These are phyloP conservation scores for Candida tibetensis DNA, from an alignment of 805 yeast genomes.

Conservation along the genomic window DNA sequence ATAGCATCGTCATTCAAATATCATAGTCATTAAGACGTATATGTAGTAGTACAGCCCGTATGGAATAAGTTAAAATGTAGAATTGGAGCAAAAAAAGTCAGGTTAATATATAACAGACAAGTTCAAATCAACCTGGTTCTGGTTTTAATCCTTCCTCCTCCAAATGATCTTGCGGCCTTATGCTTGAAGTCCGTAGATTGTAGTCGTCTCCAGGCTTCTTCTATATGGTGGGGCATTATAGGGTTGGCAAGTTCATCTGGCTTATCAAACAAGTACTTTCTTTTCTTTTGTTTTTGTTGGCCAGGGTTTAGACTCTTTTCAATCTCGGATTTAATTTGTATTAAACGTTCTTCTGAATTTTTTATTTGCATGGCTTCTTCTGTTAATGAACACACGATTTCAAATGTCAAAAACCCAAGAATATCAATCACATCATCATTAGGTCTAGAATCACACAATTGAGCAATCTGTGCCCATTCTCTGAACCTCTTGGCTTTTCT, in stretches of 20 bases:
- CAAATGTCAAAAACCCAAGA: conserved; percentile 91
- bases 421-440: conserved; percentile 96
- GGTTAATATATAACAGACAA: no score
- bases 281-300: conserved; percentile 30
- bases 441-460: conserved; percentile 83
- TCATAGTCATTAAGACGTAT: background rate
- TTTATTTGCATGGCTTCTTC: conserved; percentile 87
- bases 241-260: conserved; percentile 85
- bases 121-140: conserved; percentile 49
- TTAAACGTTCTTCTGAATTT: conserved; percentile 56
- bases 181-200: conserved; percentile 58
- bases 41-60: background rate
- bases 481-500: conserved; percentile 90
- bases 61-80: no score
- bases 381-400: conserved; percentile 90
- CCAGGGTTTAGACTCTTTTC: conserved; percentile 26
- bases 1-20: background rate
- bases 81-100: no score
- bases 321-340: conserved; percentile 21
- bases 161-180: conserved; percentile 65
- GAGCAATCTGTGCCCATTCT: conserved; percentile 92
- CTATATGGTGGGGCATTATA: conserved; percentile 72
- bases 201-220: conserved; percentile 83
- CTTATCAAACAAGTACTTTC: conserved; percentile 73
- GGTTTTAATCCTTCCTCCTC: conserved; percentile 61